These are phyloP conservation scores for Exserohilum turcica DNA, from an alignment of 2,329 filamentous ascomycete species.

Conservation along the genomic window DNA sequence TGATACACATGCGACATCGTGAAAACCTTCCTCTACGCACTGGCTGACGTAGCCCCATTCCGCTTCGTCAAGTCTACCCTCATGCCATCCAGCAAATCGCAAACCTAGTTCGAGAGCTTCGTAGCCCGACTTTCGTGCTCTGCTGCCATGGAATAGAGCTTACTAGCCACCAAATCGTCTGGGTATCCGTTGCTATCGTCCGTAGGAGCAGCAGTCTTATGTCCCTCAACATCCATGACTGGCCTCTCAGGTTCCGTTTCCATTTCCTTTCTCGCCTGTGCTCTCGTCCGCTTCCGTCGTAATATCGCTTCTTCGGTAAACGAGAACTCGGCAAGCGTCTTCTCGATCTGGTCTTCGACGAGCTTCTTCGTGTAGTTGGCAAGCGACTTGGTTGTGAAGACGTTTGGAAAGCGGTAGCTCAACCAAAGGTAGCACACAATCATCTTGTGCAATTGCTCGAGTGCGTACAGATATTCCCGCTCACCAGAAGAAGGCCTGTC, in stretches of 20 bases:
- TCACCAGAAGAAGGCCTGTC: slow-evolving; percentile 58
- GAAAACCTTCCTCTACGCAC: not conserved
- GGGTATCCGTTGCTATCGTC: slow-evolving; percentile 28
- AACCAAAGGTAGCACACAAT: slow-evolving; percentile 92
- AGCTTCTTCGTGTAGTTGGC: slow-evolving; percentile 79
- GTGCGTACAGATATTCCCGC: slow-evolving; percentile 64
- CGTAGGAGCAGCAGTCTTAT: not conserved
- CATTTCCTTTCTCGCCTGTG: slow-evolving; percentile 13
- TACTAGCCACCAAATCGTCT: slow-evolving; percentile 14
- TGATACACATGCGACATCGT: slow-evolving; percentile 1
- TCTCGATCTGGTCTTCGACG: slow-evolving; percentile 76
- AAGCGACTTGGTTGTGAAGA: slow-evolving; percentile 75
- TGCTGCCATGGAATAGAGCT: not conserved
- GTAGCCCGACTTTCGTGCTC: slow-evolving; percentile 2
- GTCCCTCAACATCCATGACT: slow-evolving; percentile 2
- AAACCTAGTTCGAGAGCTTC: slow-evolving; percentile 3
- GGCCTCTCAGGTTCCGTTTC: not conserved
- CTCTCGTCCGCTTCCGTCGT: slow-evolving; percentile 9
- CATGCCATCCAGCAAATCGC: slow-evolving; percentile 1
- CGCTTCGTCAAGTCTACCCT: not conserved
- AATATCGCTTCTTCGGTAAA: slow-evolving; percentile 32
- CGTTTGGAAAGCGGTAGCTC: slow-evolving; percentile 81
- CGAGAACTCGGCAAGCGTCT: slow-evolving; percentile 64
- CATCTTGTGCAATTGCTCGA: slow-evolving; percentile 81
- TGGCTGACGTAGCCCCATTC: not conserved